Conservation (phyloP, 352 stramenopile species). For the Phytophthora constricta region DNA sequence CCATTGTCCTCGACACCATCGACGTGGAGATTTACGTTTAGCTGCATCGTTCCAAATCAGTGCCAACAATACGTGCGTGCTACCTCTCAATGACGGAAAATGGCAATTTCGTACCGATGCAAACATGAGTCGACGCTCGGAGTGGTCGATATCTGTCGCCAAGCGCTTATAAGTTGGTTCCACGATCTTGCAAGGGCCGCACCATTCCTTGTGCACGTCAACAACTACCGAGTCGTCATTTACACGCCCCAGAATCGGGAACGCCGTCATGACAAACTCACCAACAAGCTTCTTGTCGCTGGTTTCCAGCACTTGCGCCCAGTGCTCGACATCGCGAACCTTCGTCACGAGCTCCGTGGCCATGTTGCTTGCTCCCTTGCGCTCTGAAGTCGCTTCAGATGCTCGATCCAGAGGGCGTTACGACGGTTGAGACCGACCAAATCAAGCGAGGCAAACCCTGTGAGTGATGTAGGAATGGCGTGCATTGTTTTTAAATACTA, state of each 20-base stretch:
- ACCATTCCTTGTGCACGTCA: conserved; percentile 77
- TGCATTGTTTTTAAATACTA: conserved; percentile 36
- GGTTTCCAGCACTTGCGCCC: conserved; percentile 50
- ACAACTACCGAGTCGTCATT: no score
- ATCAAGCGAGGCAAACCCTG: no score
- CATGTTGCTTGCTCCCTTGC: not conserved
- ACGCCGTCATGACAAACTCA: no score
- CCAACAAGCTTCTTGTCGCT: conserved; percentile 74
- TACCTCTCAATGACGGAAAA: not conserved
- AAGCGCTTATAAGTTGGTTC: conserved; percentile 79
- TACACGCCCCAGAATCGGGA: no score
- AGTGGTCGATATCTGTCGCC: conserved; percentile 57
- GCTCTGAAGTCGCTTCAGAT: no score
- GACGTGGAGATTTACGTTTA: conserved; percentile 55
- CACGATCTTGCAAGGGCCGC: conserved; percentile 77
- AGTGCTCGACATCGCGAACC: conserved; percentile 70
- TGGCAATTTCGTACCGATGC: conserved; percentile 50
- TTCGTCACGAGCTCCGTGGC: conserved; percentile 59
- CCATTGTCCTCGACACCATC: conserved; percentile 62
- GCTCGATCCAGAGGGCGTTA: no score
- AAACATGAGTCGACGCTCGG: conserved; percentile 62
- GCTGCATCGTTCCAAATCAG: conserved; percentile 25
- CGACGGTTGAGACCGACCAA: no score
- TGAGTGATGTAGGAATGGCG: no score
- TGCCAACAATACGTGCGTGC: no score